Evolutionary conservation across 768 basidiomycete species (phyloP), one percentile per base, ranked within the genome.

Genomic region (Russula lepida): DNA sequence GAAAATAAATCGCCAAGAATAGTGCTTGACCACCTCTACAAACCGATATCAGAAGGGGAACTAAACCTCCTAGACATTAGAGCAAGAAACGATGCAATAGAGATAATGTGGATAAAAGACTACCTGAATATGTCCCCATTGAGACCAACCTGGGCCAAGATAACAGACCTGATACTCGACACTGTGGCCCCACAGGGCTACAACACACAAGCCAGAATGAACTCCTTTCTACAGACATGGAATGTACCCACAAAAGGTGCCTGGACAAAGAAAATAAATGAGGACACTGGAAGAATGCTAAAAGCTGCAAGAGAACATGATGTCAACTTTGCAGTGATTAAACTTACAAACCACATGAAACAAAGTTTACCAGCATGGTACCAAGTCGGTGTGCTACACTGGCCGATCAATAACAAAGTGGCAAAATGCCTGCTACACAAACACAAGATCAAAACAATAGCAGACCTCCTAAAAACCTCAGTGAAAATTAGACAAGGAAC

Each of bases 161-260:
- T 59, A 0, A 39, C 54, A 0, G 68, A 69, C n/a, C 5, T 21
- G 0, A 21, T 68, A 0, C 43, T 67, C 6, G 44, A 56, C 17
- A 17, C 44, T 0, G 3, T 58, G 0, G 58, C 6, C 59, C 54
- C 33, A 6, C n/a, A 11, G 2, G 12, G 2, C 2, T 1, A 6
- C 8, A 1, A 13, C 11, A 25, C 11, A 8, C 4, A 17, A 0
- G 35, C 47, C 0, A 54, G 39, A 5, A 11, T 35, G 0, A 67
- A 64, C 19, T 2, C 27, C 0, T 67, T 68, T 53, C 56, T 68
- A 0, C 68, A 64, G 6, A 54, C 12, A 0, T 68, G 68, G 68
- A 21, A 41, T 0, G 19, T 23, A 17, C 59, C 33, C 1, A 7
- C 15, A n/a, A 32, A 8, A 25, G 58, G 50, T 2, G 6, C 3